phyloP scores from a whole-genome alignment of 305 asterid genomes.

The Fraxinus nigra region DNA sequence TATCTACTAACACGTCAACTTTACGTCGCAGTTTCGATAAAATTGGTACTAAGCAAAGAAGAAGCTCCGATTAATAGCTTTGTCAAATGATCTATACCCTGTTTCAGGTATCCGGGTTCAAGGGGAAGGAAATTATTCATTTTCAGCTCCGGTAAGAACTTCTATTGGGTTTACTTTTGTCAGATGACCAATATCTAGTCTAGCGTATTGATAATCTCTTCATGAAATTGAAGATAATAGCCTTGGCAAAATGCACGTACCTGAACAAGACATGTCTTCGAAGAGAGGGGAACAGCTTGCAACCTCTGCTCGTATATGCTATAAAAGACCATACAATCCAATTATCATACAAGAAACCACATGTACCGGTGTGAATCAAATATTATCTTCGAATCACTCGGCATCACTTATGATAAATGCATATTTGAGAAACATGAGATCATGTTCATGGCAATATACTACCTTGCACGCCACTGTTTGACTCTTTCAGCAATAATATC shows the following conservation, averaged over 20 bases:
- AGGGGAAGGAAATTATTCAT: neutral
- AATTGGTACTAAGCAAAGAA: neutral
- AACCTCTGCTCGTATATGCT: constrained; percentile 45
- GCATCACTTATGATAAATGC: neutral
- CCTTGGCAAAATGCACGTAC: constrained; percentile 18
- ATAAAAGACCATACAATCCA: constrained; percentile 20
- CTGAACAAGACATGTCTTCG: constrained; percentile 31
- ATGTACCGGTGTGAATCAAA: neutral
- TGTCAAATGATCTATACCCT: neutral
- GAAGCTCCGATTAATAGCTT: neutral
- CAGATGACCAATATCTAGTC: neutral
- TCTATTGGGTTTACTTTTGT: neutral
- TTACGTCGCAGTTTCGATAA: neutral
- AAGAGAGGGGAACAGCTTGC: constrained; percentile 41
- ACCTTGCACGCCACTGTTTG: constrained; percentile 56
- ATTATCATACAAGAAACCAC: neutral
- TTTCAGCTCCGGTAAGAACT: neutral
- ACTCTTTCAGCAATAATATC: constrained; percentile 40
- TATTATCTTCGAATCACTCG: neutral
- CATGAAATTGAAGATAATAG: neutral
- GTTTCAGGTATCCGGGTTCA: neutral
- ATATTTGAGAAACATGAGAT: neutral
- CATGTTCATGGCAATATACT: neutral
- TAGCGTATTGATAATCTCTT: neutral
- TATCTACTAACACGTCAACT: neutral